A percentile compares a stretch with the other conserved stretches of the same genome.
phyloP scores from a whole-genome alignment of 495 filamentous ascomycete species.

The Podospora tetraspora region DNA sequence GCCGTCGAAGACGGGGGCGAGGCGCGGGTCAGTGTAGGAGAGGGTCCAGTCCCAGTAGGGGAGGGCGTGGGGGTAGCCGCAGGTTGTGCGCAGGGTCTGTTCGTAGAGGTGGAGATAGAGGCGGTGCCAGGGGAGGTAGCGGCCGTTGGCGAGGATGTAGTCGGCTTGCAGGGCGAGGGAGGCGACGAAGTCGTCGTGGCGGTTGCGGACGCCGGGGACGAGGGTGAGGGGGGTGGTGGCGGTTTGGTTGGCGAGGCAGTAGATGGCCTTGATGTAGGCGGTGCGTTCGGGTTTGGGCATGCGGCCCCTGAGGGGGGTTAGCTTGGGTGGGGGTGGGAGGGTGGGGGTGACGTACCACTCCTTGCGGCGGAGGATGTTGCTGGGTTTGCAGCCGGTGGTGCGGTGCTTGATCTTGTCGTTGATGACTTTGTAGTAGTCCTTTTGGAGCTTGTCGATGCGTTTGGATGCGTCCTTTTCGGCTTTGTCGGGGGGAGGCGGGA shows the following conservation, averaged over 20 bases:
- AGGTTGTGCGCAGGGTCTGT: conserved; percentile 58
- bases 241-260: conserved; percentile 51
- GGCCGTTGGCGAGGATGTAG: conserved; percentile 53
- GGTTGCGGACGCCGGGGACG: conserved; percentile 30
- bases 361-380: conserved; percentile 12
- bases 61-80: conserved; percentile 53
- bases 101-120: conserved; percentile 59
- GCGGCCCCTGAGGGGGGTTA: not conserved
- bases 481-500: not conserved
- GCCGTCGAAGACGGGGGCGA: conserved; percentile 56
- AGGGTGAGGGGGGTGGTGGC: conserved; percentile 35
- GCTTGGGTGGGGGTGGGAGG: not conserved
- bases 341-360: conserved; percentile 9
- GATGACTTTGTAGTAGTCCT: conserved; percentile 13
- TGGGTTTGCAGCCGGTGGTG: conserved; percentile 9
- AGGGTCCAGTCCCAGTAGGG: conserved; percentile 28
- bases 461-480: conserved; percentile 7
- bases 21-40: conserved; percentile 38
- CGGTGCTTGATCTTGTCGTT: conserved; percentile 5
- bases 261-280: not conserved
- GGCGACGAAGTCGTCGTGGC: conserved; percentile 64
- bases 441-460: conserved; percentile 8
- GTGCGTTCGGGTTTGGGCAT: not conserved
- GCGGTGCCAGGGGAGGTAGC: conserved; percentile 63
- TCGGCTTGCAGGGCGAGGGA: conserved; percentile 58